Percentiles rank a stretch among this genome's conserved stretches.
phyloP scores from a whole-genome alignment of 345 rosid species.

The Salix exigua region DNA sequence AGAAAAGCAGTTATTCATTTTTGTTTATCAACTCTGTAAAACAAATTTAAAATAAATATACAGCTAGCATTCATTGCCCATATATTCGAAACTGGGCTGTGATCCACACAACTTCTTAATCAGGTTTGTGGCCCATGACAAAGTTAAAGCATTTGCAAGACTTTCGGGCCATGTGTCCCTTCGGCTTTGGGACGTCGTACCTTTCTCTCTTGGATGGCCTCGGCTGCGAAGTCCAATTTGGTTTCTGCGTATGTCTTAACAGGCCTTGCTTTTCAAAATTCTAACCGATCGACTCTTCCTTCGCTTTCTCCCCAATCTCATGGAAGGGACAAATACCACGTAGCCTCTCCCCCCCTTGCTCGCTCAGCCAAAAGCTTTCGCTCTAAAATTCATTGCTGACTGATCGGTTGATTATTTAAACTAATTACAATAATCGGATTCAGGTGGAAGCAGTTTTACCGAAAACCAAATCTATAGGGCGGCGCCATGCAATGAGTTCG shows the following conservation, averaged over 20 bases:
- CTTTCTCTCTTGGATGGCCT: too few species aligned
- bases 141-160: background rate
- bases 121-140: background rate
- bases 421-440: background rate
- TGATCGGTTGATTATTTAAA: too few species aligned
- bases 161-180: background rate
- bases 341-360: background rate
- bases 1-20: too few species aligned
- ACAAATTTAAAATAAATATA: background rate
- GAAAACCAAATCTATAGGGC: background rate
- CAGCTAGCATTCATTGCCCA: background rate
- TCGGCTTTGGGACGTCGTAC: too few species aligned
- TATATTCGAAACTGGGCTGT: background rate
- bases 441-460: background rate
- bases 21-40: background rate
- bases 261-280: too few species aligned
- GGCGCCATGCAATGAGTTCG: slow-evolving; percentile 41
- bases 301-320: background rate
- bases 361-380: background rate
- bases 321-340: background rate
- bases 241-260: too few species aligned
- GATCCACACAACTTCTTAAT: background rate
- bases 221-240: too few species aligned
- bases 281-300: too few species aligned
- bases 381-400: background rate